Base-by-base conservation (phyloP, 768 basidiomycete species). In the Macrocybe gigantea region DNA sequence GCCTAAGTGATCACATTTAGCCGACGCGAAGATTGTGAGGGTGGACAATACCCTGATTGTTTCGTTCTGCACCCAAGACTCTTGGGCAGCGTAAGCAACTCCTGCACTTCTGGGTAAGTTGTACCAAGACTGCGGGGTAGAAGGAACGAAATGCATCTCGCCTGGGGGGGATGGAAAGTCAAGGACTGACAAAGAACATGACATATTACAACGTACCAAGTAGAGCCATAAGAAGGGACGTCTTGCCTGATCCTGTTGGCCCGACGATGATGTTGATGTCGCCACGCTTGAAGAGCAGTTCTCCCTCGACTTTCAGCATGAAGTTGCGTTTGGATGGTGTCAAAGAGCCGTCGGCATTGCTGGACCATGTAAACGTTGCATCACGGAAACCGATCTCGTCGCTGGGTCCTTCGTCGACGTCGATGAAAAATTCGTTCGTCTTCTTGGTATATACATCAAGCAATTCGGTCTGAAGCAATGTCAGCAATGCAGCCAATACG, bases 61-160 rank as follows among this genome's bases (percentile, higher is more conserved):
- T 49, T 85, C 85, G 53, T 89, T 91, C 61, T 83, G 78, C 2
- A 91, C 82, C 88, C 88, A 94, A 4, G 85, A 81, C 59, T 91
- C 88, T 60, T 94, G 90, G 3, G 85, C 83, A 5, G 85, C 85
- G 59, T 88, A 91, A 2, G 88, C 82, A 35, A 93, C 74, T 5
- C 89, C 88, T 1, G 73, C 73, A 3, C 66, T 67, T 2, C 87
- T 70, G 22, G 89, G 88, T 5, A 92, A 74, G 52, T 78, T 80
- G 62, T 75, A 86, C 75, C 78, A 85, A 0, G 85, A 80, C 38
- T 77, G 73, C 1, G 75, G 68, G 7, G 65, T 60, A 6, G 67
- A 66, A 1, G 74, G 76, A 7, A 74, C 62, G 56, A 79, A 82
- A 59, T 85, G 81, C 80, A 88, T 79, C 63, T 87, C 84, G 33